A percentile compares a stretch with the other conserved stretches of the same genome.
phyloP scores from a whole-genome alignment of 1,139 yeast species.

The Protomyces pachydermus region DNA sequence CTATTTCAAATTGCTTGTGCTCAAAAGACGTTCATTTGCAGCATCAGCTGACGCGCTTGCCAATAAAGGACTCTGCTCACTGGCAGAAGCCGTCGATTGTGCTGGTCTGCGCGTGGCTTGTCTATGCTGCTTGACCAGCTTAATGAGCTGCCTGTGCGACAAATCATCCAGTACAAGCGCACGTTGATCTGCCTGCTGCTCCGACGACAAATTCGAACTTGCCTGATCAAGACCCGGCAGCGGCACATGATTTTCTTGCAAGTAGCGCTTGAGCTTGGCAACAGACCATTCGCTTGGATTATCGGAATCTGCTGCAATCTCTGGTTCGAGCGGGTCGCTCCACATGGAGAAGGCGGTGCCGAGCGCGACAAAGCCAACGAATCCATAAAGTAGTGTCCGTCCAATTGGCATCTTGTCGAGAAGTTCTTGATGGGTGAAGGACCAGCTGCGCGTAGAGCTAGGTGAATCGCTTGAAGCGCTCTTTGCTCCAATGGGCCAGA shows the following conservation, averaged over 20 bases:
- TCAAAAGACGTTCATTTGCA: constrained; percentile 2
- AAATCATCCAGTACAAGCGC: constrained; percentile 5
- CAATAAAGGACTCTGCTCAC: constrained; percentile 4
- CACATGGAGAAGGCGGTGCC: constrained; percentile 17
- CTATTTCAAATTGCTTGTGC: constrained; percentile 7
- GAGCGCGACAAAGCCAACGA: constrained; percentile 15
- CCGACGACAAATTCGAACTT: not conserved
- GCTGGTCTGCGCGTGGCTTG: not conserved
- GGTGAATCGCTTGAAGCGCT: too few species aligned
- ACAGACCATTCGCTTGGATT: constrained; percentile 12
- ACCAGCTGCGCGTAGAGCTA: too few species aligned
- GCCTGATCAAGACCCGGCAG: not conserved
- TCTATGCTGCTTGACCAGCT: constrained; percentile 7
- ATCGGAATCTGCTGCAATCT: not conserved
- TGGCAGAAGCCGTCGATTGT: not conserved
- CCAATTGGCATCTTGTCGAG: constrained; percentile 7
- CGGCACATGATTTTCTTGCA: not conserved
- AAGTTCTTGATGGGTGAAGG: too few species aligned
- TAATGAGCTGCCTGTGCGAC: not conserved
- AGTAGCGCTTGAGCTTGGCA: constrained; percentile 5
- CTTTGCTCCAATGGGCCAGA: too few species aligned
- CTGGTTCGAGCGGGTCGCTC: constrained; percentile 22
- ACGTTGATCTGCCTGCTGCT: not conserved
- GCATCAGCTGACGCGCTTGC: not conserved
- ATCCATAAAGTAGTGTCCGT: constrained; percentile 10